phyloP scores from a whole-genome alignment of 1,284 basidiomycete species.

The Heterobasidion occidentale region DNA sequence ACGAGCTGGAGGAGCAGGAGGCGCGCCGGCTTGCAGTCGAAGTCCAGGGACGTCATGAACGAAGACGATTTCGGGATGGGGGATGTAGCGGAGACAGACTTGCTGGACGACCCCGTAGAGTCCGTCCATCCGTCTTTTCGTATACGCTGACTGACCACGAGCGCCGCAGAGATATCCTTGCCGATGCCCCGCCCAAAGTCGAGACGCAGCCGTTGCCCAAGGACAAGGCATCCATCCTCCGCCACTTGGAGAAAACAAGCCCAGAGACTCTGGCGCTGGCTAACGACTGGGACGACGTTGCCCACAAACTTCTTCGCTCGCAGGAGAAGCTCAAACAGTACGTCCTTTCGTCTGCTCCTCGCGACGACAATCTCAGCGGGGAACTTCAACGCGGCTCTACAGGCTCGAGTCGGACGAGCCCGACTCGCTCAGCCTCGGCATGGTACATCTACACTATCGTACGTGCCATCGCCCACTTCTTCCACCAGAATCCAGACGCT shows the following conservation, averaged over 20 bases:
- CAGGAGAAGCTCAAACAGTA: constrained; percentile 52
- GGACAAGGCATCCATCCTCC: constrained; percentile 60
- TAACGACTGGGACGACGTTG: constrained; percentile 69
- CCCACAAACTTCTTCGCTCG: constrained; percentile 43
- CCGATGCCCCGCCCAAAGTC: constrained; percentile 22
- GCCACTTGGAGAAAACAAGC: constrained; percentile 71
- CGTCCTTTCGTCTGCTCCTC: constrained; percentile 15
- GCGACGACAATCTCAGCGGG: neutral
- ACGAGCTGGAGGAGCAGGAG: constrained; percentile 85
- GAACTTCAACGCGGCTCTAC: too few species aligned
- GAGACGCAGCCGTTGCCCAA: constrained; percentile 29
- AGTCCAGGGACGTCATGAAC: constrained; percentile 62
- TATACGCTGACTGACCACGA: too few species aligned
- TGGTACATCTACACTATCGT: constrained; percentile 76
- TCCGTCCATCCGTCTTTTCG: constrained; percentile 23
- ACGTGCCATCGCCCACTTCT: constrained; percentile 20
- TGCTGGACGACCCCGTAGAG: constrained; percentile 28
- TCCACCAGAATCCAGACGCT: neutral
- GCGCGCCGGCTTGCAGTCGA: constrained; percentile 78
- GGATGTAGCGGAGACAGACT: constrained; percentile 39
- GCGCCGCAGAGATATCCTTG: constrained; percentile 22
- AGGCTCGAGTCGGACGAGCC: constrained; percentile 43
- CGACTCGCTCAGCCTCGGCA: constrained; percentile 47
- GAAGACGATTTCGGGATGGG: constrained; percentile 85
- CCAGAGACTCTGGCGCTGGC: constrained; percentile 75